Base-by-base conservation (phyloP, 345 rosid species). In the Lumnitzera racemosa region DNA sequence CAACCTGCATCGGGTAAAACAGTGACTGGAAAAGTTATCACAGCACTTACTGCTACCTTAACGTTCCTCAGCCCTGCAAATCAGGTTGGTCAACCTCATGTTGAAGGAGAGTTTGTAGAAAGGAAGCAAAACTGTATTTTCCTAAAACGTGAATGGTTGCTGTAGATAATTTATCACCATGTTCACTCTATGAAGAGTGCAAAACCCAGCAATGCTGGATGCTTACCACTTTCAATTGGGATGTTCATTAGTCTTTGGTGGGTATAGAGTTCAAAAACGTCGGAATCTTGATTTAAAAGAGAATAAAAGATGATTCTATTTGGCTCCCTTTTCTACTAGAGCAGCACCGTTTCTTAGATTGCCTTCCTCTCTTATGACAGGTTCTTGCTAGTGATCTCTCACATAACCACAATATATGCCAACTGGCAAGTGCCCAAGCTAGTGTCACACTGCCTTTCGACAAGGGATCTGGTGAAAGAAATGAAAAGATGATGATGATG, bases 401-500 rank as follows among this genome's bases (percentile, higher is more conserved):
- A 2, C 67, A 54, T 72, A 50, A 67, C 69, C 63, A 49, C 29
- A 68, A 68, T 70, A 67, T 87, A 24, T 89, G 86, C 72, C 87
- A 85, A 64, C 69, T 89, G 48, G 89, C 84, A 47, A 85, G 66
- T 65, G 73, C 80, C n/a, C 58, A 72, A 46, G 89, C 78, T 61
- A 71, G 41, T 62, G 72, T 51, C 25, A 76, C 80, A 64, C 80
- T 79, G 70, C 89, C 88, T 58, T 74, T 87, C 61, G 95, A 87
- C 49, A 78, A 61, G 48, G 78, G 61, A 36, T 81, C 95, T 64
- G 73, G 64, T 8, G 84, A 29, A 65, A 65, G 70, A 67, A 69
- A 46, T 64, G 76, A 79, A 64, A 87, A 61, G 78, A 62, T 86
- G 59, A 83, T 91, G 96, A 85, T 81, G 94, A 92, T 82, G 94